Conservation (phyloP, 257 asterid genomes). For the Solanum pennellii region DNA sequence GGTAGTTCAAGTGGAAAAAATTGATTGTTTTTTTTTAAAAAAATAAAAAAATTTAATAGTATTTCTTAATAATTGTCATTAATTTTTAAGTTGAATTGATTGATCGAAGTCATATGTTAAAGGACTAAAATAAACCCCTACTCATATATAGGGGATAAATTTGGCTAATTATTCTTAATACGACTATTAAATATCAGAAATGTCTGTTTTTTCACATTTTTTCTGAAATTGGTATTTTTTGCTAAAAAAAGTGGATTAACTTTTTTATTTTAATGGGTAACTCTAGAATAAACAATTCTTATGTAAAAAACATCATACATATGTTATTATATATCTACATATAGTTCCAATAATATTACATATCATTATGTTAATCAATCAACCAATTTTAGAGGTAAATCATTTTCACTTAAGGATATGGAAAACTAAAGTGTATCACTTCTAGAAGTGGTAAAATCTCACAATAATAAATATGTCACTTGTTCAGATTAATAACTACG, state of each 20-base stretch:
- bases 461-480: neutral
- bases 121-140: neutral
- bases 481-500: neutral
- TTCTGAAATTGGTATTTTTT: neutral
- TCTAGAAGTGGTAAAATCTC: neutral
- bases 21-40: too few species aligned
- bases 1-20: neutral
- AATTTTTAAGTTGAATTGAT: neutral
- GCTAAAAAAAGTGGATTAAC: neutral
- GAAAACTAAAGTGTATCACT: neutral
- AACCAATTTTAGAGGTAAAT: neutral
- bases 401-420: neutral
- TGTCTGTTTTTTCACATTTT: neutral
- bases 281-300: neutral
- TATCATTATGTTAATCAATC: neutral
- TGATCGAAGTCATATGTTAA: neutral
- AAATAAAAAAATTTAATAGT: too few species aligned
- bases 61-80: neutral
- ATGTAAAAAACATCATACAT: neutral
- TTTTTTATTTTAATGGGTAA: neutral
- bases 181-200: neutral
- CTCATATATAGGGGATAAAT: neutral
- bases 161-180: neutral
- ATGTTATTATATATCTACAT: neutral
- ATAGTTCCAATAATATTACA: neutral